Percentiles rank a stretch among this genome's conserved stretches.
Conservation (phyloP, 2,329 filamentous ascomycete genomes). For the Magnaporthiopsis rhizophila region DNA sequence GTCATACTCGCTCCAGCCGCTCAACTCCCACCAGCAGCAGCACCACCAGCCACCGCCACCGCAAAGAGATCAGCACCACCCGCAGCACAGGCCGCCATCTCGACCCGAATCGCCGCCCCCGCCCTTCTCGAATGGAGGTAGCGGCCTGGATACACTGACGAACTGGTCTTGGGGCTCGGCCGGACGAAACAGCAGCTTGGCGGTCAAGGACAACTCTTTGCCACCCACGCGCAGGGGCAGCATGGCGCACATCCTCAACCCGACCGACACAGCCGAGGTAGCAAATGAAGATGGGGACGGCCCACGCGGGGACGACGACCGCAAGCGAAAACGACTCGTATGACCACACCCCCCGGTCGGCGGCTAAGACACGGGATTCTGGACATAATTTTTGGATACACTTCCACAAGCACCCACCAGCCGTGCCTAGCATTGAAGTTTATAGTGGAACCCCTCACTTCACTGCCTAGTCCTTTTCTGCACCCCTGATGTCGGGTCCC, state of each 20-base stretch:
- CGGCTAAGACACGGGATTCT: background rate
- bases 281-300: conserved; percentile 47
- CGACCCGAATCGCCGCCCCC: conserved; percentile 44
- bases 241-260: conserved; percentile 58
- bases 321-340: conserved; percentile 54
- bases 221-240: conserved; percentile 50
- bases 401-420: background rate
- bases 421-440: background rate
- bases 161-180: conserved; percentile 50
- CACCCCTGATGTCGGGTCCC: background rate
- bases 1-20: conserved; percentile 40
- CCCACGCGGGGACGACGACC: conserved; percentile 46
- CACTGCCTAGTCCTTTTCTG: background rate
- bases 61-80: background rate
- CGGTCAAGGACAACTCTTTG: conserved; percentile 45
- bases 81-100: conserved; percentile 33
- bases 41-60: background rate
- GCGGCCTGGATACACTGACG: conserved; percentile 36
- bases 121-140: conserved; percentile 37
- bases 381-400: background rate
- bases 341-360: conserved; percentile 16
- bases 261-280: conserved; percentile 46
- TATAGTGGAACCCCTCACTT: background rate
- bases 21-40: conserved; percentile 10
- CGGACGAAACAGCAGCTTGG: conserved; percentile 34